These are phyloP conservation scores for Fusarium xyrophilum DNA, from an alignment of 2,329 filamentous ascomycete species.

Conservation along the genomic window DNA sequence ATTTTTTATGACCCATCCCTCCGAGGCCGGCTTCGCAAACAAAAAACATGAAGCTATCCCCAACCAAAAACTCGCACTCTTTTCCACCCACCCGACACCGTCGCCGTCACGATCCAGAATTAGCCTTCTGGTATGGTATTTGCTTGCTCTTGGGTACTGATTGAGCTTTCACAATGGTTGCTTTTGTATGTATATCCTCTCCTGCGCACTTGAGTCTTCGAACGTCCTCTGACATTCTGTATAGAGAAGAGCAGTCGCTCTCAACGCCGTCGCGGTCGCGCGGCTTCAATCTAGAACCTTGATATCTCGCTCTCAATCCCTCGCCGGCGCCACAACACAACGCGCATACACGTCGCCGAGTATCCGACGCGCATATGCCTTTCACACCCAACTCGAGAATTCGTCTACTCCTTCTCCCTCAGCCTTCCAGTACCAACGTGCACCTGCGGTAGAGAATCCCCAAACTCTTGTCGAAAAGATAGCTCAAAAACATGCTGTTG, in stretches of 20 bases:
- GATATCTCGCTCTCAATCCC: conserved; percentile 17
- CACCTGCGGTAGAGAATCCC: conserved; percentile 46
- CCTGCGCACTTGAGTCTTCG: fast-evolving
- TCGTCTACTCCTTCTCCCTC: conserved; percentile 54
- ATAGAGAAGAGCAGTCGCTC: conserved; percentile 29
- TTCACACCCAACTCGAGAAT: conserved; percentile 69
- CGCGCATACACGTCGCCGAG: conserved; percentile 19
- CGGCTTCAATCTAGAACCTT: conserved; percentile 11
- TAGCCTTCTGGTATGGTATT: not conserved
- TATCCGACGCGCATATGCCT: conserved; percentile 43
- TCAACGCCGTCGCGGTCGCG: conserved; percentile 14
- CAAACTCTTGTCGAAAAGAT: conserved; percentile 95
- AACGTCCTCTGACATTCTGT: not conserved
- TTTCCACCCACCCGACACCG: not conserved
- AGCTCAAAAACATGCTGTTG: conserved; percentile 81
- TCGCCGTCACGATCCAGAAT: not conserved
- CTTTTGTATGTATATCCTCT: conserved; percentile 8
- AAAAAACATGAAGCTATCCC: conserved; percentile 27
- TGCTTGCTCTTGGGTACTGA: not conserved
- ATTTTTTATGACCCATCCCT: conserved; percentile 27
- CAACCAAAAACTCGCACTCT: conserved; percentile 16
- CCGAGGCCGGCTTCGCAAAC: conserved; percentile 23
- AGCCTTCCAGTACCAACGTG: conserved; percentile 60
- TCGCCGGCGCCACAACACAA: conserved; percentile 12
- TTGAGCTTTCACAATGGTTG: conserved; percentile 11